These are phyloP conservation scores for Erythrophleum fordii DNA, from an alignment of 306 rosid species.

Conservation along the genomic window DNA sequence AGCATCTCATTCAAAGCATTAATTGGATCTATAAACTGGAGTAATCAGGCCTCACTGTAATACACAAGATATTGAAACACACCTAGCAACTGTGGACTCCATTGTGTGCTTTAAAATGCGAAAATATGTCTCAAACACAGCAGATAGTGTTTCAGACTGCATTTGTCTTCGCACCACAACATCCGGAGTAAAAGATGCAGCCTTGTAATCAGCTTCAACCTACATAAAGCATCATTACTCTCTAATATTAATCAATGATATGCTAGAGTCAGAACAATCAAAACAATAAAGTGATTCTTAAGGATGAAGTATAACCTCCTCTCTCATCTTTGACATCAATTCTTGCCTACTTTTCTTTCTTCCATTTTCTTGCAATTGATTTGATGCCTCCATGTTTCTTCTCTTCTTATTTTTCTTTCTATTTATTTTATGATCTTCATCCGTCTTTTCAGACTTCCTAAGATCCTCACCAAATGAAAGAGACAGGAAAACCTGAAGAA, in stretches of 20 bases:
- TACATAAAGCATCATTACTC: conserved; percentile 39
- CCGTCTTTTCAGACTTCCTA: conserved; percentile 63
- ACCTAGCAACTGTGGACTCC: conserved; percentile 66
- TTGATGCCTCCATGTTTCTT: conserved; percentile 63
- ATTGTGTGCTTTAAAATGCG: conserved; percentile 84
- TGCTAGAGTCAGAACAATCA: conserved; percentile 33
- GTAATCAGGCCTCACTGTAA: conserved; percentile 13
- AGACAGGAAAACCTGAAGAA: conserved; percentile 81
- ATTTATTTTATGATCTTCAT: conserved; percentile 59
- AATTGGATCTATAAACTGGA: no score
- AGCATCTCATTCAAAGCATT: conserved; percentile 3
- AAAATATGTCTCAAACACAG: conserved; percentile 90
- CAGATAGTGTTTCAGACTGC: conserved; percentile 91
- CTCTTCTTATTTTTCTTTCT: conserved; percentile 66
- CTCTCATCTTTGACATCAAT: conserved; percentile 64
- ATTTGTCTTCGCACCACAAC: conserved; percentile 66
- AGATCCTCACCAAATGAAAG: conserved; percentile 84
- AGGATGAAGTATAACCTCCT: conserved; percentile 65
- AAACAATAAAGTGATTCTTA: conserved; percentile 25
- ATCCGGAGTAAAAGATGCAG: conserved; percentile 81
- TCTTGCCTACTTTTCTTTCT: conserved; percentile 74
- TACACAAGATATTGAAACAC: conserved; percentile 25
- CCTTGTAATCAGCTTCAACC: conserved; percentile 97
- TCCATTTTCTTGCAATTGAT: conserved; percentile 64
- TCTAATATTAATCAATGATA: conserved; percentile 25